Conservation (phyloP, 148 eudicot species). For the Silene uniflora region DNA sequence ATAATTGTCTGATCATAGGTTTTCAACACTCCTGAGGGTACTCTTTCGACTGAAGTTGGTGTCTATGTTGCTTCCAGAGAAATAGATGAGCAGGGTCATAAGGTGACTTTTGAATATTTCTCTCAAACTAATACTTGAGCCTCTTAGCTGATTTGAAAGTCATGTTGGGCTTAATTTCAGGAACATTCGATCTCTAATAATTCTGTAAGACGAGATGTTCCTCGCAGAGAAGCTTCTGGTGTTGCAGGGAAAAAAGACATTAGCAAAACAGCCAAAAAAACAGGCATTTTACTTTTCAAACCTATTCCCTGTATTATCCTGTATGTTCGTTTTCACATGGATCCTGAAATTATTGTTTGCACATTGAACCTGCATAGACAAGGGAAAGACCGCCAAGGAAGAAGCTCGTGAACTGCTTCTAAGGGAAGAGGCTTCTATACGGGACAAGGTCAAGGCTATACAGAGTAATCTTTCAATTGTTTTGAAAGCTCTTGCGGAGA, state of each 20-base stretch:
- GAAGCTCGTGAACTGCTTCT: constrained; percentile 94
- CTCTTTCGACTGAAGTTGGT: constrained; percentile 88
- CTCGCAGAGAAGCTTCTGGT: constrained; percentile 43
- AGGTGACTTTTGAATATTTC: constrained; percentile 34
- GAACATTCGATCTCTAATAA: constrained; percentile 53
- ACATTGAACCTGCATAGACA: constrained; percentile 44
- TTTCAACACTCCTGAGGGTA: constrained; percentile 87
- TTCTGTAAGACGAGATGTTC: constrained; percentile 48
- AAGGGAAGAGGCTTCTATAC: constrained; percentile 62
- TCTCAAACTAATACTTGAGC: not conserved
- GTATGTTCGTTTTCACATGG: not conserved
- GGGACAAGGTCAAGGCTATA: constrained; percentile 61
- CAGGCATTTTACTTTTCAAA: constrained; percentile 38
- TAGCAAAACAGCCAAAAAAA: constrained; percentile 56
- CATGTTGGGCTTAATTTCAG: constrained; percentile 35
- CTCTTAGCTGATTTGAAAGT: not conserved
- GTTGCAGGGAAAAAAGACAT: constrained; percentile 57
- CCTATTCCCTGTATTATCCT: not conserved
- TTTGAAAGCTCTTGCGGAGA: constrained; percentile 83
- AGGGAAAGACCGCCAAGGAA: constrained; percentile 92
- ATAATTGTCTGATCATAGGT: constrained; percentile 39
- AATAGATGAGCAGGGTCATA: constrained; percentile 44
- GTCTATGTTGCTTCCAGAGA: constrained; percentile 71
- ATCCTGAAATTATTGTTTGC: constrained; percentile 8
- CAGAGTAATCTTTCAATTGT: constrained; percentile 64